These are phyloP conservation scores for Suhomyces bokatorum DNA, from an alignment of 1,139 yeast genomes.

Conservation along the genomic window DNA sequence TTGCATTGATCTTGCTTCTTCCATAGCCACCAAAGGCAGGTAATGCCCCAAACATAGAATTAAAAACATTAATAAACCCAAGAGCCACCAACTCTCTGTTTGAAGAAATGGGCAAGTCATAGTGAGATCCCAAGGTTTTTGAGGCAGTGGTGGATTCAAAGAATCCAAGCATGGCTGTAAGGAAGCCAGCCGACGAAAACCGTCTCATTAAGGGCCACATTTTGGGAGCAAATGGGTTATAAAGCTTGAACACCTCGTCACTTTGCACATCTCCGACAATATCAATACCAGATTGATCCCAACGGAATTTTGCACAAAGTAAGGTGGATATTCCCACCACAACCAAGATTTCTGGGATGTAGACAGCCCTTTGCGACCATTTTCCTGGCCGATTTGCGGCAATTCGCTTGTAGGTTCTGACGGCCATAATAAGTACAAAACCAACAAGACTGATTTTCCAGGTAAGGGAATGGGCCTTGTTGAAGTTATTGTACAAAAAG, in stretches of 20 bases:
- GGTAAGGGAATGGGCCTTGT: slow-evolving; percentile 53
- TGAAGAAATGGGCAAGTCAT: slow-evolving; percentile 67
- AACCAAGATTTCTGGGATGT: slow-evolving; percentile 80
- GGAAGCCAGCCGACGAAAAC: slow-evolving; percentile 60
- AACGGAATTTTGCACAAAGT: slow-evolving; percentile 53
- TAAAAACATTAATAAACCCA: slow-evolving; percentile 71
- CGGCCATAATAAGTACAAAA: slow-evolving; percentile 42
- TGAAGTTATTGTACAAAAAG: slow-evolving; percentile 48
- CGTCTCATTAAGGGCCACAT: slow-evolving; percentile 38
- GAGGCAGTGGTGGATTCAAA: slow-evolving; percentile 95
- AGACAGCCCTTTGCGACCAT: slow-evolving; percentile 37
- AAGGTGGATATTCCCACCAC: slow-evolving; percentile 67
- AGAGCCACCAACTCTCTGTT: slow-evolving; percentile 79
- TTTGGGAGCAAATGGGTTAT: slow-evolving; percentile 35
- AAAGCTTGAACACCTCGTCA: slow-evolving; percentile 26
- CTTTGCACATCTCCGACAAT: slow-evolving; percentile 66
- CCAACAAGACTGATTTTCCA: slow-evolving; percentile 52
- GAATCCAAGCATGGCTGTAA: slow-evolving; percentile 86
- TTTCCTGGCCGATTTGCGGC: slow-evolving; percentile 19
- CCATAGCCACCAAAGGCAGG: slow-evolving; percentile 98
- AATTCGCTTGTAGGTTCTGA: slow-evolving; percentile 45
- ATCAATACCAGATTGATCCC: slow-evolving; percentile 60
- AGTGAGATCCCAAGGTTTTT: slow-evolving; percentile 69
- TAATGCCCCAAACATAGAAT: slow-evolving; percentile 72
- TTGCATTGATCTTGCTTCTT: slow-evolving; percentile 82